Evolutionary conservation across 2,329 filamentous ascomycete species (phyloP).

Genomic region (Cytospora chrysosperma): DNA sequence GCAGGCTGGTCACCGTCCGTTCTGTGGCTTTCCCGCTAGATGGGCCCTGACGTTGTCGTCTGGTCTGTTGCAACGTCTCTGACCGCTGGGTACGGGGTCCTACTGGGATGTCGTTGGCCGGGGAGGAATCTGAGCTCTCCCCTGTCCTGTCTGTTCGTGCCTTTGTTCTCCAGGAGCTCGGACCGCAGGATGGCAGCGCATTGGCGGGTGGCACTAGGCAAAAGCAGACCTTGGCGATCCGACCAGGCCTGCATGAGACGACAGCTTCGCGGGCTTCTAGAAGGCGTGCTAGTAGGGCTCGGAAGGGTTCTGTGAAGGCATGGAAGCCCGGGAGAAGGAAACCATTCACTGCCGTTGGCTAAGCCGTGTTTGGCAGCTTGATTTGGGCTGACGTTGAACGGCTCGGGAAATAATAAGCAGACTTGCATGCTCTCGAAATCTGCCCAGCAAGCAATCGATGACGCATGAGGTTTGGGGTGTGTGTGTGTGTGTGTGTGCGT

Average conservation of each 20-base stretch:
- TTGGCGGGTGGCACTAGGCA: conserved; percentile 16
- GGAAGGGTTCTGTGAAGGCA: conserved; percentile 3
- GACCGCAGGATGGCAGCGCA: conserved; percentile 13
- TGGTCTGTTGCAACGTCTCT: not conserved
- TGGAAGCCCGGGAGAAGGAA: conserved; percentile 12
- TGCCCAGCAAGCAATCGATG: not conserved
- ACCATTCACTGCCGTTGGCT: conserved; percentile 20
- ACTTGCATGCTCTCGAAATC: conserved; percentile 14
- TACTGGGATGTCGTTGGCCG: conserved; percentile 8
- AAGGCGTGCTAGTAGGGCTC: conserved; percentile 17
- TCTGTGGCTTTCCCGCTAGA: not conserved
- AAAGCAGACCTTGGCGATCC: conserved; percentile 16
- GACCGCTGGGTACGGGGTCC: not conserved
- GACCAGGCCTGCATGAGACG: not conserved
- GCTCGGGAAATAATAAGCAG: conserved; percentile 20
- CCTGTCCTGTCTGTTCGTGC: conserved; percentile 8
- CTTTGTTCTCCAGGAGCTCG: conserved; percentile 19
- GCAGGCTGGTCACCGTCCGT: not conserved
- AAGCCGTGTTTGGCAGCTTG: conserved; percentile 22
- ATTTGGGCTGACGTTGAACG: conserved; percentile 6
- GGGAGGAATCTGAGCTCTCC: conserved; percentile 5
- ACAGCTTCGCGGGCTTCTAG: conserved; percentile 18
- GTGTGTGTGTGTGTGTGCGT: not conserved
- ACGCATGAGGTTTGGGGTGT: not conserved
- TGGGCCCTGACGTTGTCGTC: conserved; percentile 5